Conservation (phyloP, 257 asterid species). For the Parsonsia alboflavescens region DNA sequence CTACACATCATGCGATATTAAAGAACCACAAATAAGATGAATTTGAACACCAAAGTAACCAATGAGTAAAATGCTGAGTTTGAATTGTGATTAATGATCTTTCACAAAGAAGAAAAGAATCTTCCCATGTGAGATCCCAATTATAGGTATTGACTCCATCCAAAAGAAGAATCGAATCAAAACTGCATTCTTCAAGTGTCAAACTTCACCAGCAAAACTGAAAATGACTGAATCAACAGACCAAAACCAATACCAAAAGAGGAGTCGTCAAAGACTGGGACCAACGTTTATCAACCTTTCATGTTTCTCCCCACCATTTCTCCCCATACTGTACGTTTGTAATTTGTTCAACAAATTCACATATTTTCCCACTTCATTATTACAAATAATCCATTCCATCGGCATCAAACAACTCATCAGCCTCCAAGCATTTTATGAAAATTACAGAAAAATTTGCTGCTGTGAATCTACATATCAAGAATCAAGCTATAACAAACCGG, state of each 20-base stretch:
- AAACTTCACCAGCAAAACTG: conserved; percentile 1
- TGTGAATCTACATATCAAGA: conserved; percentile 44
- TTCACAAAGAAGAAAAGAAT: not conserved
- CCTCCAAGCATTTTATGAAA: conserved; percentile 25
- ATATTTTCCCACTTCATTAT: conserved; percentile 23
- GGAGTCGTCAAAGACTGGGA: no score
- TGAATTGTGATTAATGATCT: not conserved
- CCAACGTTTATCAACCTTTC: not conserved
- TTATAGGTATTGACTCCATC: not conserved
- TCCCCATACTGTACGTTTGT: not conserved
- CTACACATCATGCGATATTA: no score
- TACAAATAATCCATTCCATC: conserved; percentile 23
- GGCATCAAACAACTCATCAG: conserved; percentile 24
- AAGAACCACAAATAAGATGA: not conserved
- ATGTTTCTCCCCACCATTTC: not conserved
- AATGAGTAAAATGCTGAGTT: not conserved
- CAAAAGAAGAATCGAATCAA: not conserved
- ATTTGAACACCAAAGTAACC: not conserved
- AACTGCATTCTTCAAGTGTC: not conserved
- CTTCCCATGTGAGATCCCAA: not conserved
- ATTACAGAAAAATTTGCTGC: conserved; percentile 28
- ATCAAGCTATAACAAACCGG: conserved; percentile 39
- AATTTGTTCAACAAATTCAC: not conserved
- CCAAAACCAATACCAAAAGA: not conserved
- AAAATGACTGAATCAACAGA: not conserved